Evolutionary conservation across 768 basidiomycete genomes (phyloP).

Genomic region (Lactifluus piperatus): DNA sequence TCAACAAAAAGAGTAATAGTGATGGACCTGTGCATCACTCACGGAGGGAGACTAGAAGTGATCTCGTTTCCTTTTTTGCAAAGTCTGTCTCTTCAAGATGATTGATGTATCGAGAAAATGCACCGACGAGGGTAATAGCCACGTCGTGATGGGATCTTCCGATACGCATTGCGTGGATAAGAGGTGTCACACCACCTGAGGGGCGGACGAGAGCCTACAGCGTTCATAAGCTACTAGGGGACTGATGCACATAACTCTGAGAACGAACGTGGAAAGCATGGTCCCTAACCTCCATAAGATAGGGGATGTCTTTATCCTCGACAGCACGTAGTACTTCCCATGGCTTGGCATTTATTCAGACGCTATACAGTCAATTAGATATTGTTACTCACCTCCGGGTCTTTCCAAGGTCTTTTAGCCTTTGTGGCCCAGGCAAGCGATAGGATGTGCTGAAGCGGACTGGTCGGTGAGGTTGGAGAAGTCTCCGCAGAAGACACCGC

Average conservation of each 20-base stretch:
- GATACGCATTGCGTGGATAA: constrained; percentile 85
- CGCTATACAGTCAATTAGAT: neutral
- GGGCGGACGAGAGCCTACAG: constrained; percentile 70
- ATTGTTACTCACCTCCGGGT: constrained; percentile 13
- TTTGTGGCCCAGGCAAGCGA: constrained; percentile 18
- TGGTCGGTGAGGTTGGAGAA: constrained; percentile 3
- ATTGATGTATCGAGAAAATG: constrained; percentile 89
- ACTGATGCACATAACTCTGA: neutral
- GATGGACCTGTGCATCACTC: constrained; percentile 22
- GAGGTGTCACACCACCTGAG: constrained; percentile 77
- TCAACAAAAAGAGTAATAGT: neutral
- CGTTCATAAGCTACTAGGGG: neutral
- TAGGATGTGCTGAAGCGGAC: constrained; percentile 17
- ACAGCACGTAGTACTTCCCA: constrained; percentile 76
- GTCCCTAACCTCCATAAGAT: constrained; percentile 78
- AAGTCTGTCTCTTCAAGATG: constrained; percentile 78
- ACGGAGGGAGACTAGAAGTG: constrained; percentile 74
- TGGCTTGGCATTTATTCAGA: constrained; percentile 28
- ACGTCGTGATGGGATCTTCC: constrained; percentile 71
- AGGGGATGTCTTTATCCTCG: constrained; percentile 74
- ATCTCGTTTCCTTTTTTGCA: constrained; percentile 52
- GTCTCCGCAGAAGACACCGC: neutral
- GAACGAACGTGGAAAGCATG: constrained; percentile 64
- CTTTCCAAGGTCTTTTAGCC: constrained; percentile 15
- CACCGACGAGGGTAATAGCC: constrained; percentile 80